Percentiles rank a stretch among this genome's conserved stretches.
phyloP scores from a whole-genome alignment of 2,329 filamentous ascomycete species.

The Fusarium tupiense region DNA sequence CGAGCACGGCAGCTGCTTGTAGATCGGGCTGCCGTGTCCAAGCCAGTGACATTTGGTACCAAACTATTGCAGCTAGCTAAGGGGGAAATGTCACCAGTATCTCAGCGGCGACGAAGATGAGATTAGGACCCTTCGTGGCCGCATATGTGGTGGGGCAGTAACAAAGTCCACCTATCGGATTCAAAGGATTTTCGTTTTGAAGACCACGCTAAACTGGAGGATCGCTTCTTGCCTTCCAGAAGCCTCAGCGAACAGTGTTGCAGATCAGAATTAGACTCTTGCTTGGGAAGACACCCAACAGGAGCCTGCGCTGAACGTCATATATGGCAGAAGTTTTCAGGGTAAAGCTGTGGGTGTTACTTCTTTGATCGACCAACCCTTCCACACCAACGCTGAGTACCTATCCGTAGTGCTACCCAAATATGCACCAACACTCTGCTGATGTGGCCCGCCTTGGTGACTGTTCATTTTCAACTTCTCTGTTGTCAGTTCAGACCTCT shows the following conservation, averaged over 20 bases:
- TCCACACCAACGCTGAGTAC: background rate
- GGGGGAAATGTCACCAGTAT: conserved; percentile 9
- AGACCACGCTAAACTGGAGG: conserved; percentile 20
- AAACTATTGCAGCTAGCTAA: conserved; percentile 13
- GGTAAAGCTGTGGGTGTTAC: background rate
- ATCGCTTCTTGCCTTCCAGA: conserved; percentile 39
- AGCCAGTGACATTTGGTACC: conserved; percentile 13
- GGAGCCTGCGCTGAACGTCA: conserved; percentile 1
- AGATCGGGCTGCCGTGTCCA: conserved; percentile 13
- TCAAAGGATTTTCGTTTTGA: background rate
- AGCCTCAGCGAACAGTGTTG: conserved; percentile 38
- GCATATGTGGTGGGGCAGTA: conserved; percentile 25
- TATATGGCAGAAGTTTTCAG: background rate
- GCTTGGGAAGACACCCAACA: background rate
- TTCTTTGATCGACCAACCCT: background rate
- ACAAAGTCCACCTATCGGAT: conserved; percentile 43
- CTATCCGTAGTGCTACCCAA: background rate
- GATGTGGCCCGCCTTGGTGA: conserved; percentile 30
- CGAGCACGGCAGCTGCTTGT: conserved; percentile 12
- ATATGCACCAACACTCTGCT: conserved; percentile 30
- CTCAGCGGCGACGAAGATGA: conserved; percentile 18
- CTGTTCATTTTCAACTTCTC: conserved; percentile 33
- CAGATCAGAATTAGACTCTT: conserved; percentile 24
- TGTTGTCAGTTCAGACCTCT: conserved; percentile 16
- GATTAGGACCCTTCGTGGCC: conserved; percentile 42